Base-by-base conservation (phyloP, 805 yeast genomes). In the Saturnispora sekii region DNA sequence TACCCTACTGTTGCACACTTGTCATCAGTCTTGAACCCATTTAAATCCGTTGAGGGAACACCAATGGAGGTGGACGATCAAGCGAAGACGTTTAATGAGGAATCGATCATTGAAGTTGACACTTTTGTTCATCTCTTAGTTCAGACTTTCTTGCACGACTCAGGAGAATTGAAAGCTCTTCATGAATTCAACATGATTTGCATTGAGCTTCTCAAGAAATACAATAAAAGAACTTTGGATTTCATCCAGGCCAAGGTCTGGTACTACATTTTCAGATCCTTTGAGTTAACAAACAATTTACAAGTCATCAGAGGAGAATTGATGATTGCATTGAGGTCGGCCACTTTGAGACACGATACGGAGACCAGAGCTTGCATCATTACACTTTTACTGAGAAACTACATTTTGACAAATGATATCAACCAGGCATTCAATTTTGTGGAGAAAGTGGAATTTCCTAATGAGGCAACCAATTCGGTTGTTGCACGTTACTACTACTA, bases 401-500 rank as follows among this genome's bases (percentile, higher is more conserved):
- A 84, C 59, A 67, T 89, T 52, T 65, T 79, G 41, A 67, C 79
- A 14, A 89, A 90, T 62, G 95, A 88, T 55, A 78, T 89, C 41
- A 77, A 79, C 50, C 88, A 84, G 61, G 97, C 97, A 0, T 79
- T 84, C 40, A 90, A 87, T 62, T 77, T 93, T 58, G 84, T 90
- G 32, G 85, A 84, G 54, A 93, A 93, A 64, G 76, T 88, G 21
- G 85, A 82, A 48, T 93, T 90, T 64, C 97, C 97, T 21, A 79
- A 74, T 49, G 73, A 78, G 45, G 90, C 93, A 5, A 54, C 64
- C 7, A 87, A 86, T 53, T 84, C 97, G 3, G 76, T 90, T 57
- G 87, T 82, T 40, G 95, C 97, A 8, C 77, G 99, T 65, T 89
- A 88, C 62, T 83, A 79, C 65, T 93, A 83, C 66, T 93, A 93